Percentiles rank a stretch among this genome's conserved stretches.
Evolutionary conservation across 2,329 filamentous ascomycete genomes (phyloP).

Genomic region (Fusarium gaditjirri): DNA sequence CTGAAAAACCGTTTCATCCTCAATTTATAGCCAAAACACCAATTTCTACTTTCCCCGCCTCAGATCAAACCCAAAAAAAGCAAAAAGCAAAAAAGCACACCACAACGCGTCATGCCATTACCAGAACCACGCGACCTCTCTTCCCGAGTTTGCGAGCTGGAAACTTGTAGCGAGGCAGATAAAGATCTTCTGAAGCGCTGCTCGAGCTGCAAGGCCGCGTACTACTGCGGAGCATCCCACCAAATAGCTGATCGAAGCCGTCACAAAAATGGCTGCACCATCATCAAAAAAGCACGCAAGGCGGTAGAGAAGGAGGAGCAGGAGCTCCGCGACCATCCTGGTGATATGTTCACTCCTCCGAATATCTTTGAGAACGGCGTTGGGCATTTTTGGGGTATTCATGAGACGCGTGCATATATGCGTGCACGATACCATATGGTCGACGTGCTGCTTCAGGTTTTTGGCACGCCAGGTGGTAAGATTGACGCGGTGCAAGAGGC

Average conservation of each 20-base stretch:
- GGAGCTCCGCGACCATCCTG: slow-evolving; percentile 47
- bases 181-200: slow-evolving; percentile 48
- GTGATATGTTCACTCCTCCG: slow-evolving; percentile 41
- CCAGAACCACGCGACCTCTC: background rate
- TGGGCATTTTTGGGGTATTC: slow-evolving; percentile 56
- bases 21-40: background rate
- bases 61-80: background rate
- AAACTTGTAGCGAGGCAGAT: background rate
- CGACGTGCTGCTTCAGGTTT: slow-evolving; percentile 45
- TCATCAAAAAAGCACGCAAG: slow-evolving; percentile 47
- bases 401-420: slow-evolving; percentile 58
- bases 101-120: background rate
- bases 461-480: slow-evolving; percentile 45
- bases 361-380: slow-evolving; percentile 52
- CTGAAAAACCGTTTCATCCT: background rate
- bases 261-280: slow-evolving; percentile 55
- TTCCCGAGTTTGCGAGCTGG: slow-evolving; percentile 25
- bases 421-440: slow-evolving; percentile 46
- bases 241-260: slow-evolving; percentile 50
- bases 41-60: background rate
- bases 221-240: slow-evolving; percentile 59
- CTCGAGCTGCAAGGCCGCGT: slow-evolving; percentile 53
- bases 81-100: background rate
- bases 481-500: slow-evolving; percentile 45
- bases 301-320: slow-evolving; percentile 51